Percentiles rank a stretch among this genome's conserved stretches.
Conservation (phyloP, 1,139 yeast species). For the Magnusiomyces fungicola region DNA sequence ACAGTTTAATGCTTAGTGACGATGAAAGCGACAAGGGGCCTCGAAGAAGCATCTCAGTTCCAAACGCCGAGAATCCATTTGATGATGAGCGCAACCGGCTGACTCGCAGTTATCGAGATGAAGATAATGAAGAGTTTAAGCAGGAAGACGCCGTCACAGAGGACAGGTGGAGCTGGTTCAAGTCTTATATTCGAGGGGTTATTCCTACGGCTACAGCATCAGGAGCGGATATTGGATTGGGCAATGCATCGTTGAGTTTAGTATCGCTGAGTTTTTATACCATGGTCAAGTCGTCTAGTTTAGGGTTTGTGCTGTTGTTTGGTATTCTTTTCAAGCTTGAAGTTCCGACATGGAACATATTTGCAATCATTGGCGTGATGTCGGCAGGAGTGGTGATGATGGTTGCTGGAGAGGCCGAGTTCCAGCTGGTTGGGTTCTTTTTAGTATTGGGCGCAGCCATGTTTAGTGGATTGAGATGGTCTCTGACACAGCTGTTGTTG, state of each 20-base stretch:
- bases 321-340: constrained; percentile 78
- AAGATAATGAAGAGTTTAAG: neutral
- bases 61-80: neutral
- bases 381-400: constrained; percentile 72
- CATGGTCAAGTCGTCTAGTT: constrained; percentile 81
- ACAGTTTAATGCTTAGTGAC: neutral
- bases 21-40: too few relatives aligned
- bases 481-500: constrained; percentile 76
- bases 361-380: constrained; percentile 68
- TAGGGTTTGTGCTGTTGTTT: constrained; percentile 81
- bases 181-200: constrained; percentile 39
- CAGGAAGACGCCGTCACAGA: constrained; percentile 3
- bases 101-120: too few relatives aligned
- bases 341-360: constrained; percentile 55
- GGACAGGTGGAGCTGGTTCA: constrained; percentile 10
- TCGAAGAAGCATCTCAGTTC: too few relatives aligned
- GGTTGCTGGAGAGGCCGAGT: constrained; percentile 53
- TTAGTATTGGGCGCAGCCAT: constrained; percentile 72
- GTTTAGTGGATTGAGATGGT: constrained; percentile 91
- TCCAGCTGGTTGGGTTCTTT: constrained; percentile 49
- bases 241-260: constrained; percentile 72
- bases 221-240: constrained; percentile 90
- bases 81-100: too few relatives aligned
- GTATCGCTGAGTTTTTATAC: constrained; percentile 82
- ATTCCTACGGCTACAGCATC: constrained; percentile 84